Conservation (phyloP, 805 yeast species). For the Yarrowia sp. region DNA sequence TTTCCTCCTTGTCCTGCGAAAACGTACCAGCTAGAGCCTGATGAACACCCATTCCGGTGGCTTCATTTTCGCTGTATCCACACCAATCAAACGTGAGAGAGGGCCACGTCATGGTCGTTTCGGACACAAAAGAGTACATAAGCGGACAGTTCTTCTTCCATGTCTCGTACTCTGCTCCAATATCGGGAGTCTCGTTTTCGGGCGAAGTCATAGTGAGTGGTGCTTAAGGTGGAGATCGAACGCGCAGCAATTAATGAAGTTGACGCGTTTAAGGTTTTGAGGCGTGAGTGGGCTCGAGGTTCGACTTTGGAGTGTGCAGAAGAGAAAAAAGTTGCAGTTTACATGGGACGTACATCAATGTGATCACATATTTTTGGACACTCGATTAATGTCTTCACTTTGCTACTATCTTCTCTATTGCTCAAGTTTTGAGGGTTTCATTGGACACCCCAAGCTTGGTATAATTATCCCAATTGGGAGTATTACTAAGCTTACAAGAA, state of each 20-base stretch:
- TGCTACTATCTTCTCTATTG: too few species aligned
- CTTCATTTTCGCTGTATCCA: slow-evolving; percentile 2
- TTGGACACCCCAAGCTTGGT: too few species aligned
- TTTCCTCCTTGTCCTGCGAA: slow-evolving; percentile 24
- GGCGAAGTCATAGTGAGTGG: slow-evolving; percentile 2
- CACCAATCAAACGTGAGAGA: slow-evolving; percentile 64
- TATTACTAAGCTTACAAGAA: too few species aligned
- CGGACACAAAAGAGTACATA: slow-evolving; percentile 62
- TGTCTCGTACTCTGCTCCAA: slow-evolving; percentile 55
- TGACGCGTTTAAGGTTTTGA: slow-evolving; percentile 11
- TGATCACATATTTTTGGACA: too few species aligned
- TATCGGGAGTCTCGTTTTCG: slow-evolving; percentile 10
- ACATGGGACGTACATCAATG: too few species aligned
- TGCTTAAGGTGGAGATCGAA: not conserved
- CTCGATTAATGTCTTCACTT: too few species aligned
- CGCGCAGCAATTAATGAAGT: slow-evolving; percentile 11
- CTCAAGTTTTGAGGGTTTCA: too few species aligned
- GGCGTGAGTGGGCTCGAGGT: not conserved
- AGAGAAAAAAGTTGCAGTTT: too few species aligned
- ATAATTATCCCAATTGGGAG: too few species aligned
- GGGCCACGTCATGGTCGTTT: slow-evolving; percentile 67
- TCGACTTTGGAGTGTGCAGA: not conserved
- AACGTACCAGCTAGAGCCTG: slow-evolving; percentile 62
- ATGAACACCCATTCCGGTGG: slow-evolving; percentile 3
- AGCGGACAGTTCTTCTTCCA: slow-evolving; percentile 72